Evolutionary conservation across 139 green algal genomes (phyloP).

Genomic region (Monoraphidium neglectum): DNA sequence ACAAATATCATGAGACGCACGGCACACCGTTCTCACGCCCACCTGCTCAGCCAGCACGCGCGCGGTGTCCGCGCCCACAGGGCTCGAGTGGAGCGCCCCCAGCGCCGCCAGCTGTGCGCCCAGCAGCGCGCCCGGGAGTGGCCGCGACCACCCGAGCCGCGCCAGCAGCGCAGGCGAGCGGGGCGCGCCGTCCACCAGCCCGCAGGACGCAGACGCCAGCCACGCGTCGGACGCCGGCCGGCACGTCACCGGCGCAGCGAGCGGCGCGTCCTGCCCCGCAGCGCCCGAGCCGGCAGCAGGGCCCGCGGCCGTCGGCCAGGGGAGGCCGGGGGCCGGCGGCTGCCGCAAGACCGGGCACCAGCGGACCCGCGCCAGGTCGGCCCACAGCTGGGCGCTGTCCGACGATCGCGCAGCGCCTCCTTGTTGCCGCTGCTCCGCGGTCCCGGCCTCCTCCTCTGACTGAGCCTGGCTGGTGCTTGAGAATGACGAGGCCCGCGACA

Average conservation of each 20-base stretch:
- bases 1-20: too few relatives aligned
- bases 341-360: slow-evolving; percentile 66
- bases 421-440: too few relatives aligned
- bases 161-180: slow-evolving; percentile 48
- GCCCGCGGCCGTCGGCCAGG: slow-evolving; percentile 41
- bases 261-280: too few relatives aligned
- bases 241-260: too few relatives aligned
- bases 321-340: slow-evolving; percentile 46
- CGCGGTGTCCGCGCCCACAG: slow-evolving; percentile 15
- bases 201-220: too few relatives aligned
- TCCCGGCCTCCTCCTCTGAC: neutral
- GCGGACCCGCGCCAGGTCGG: slow-evolving; percentile 42
- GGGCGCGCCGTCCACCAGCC: neutral
- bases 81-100: slow-evolving; percentile 22
- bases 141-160: slow-evolving; percentile 52
- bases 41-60: neutral
- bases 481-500: too few relatives aligned
- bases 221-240: too few relatives aligned
- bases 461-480: too few relatives aligned
- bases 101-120: slow-evolving; percentile 59
- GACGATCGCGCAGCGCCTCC: too few relatives aligned
- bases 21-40: too few relatives aligned
- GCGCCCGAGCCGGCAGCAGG: too few relatives aligned
- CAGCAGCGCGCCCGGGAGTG: slow-evolving; percentile 39
- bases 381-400: slow-evolving; percentile 41